phyloP scores from a whole-genome alignment of 768 basidiomycete species.

The Pleurotus giganteus region DNA sequence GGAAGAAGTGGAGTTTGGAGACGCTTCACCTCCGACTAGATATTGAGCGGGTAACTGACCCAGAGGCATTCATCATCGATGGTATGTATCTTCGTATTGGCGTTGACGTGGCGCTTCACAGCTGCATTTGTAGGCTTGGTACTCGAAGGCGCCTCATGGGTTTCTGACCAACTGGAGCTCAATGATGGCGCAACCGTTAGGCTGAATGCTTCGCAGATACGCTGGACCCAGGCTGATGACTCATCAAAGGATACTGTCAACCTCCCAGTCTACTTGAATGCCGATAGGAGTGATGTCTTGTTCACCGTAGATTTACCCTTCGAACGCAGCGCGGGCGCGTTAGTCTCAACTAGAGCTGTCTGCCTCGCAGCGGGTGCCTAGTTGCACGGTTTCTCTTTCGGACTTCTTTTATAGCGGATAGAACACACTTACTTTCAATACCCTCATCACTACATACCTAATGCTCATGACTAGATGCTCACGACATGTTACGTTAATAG shows the following conservation, averaged over 20 bases:
- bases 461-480: not conserved
- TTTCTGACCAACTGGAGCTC: constrained; percentile 62
- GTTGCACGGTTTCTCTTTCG: not conserved
- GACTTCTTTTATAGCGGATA: not conserved
- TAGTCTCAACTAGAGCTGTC: constrained; percentile 86
- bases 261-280: constrained; percentile 91
- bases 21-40: constrained; percentile 79
- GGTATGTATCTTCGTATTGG: constrained; percentile 48
- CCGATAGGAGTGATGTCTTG: constrained; percentile 83
- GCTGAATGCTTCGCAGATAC: constrained; percentile 78
- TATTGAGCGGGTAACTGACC: constrained; percentile 76
- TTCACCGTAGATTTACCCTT: constrained; percentile 88
- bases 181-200: constrained; percentile 84
- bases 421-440: constrained; percentile 1
- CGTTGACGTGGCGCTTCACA: constrained; percentile 10
- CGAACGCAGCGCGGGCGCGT: constrained; percentile 57
- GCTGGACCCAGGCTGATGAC: constrained; percentile 73
- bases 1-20: constrained; percentile 90
- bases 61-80: constrained; percentile 81
- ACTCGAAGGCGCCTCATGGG: constrained; percentile 85
- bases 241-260: constrained; percentile 48
- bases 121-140: constrained; percentile 59
- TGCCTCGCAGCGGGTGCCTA: constrained; percentile 84
- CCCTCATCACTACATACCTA: constrained; percentile 9
- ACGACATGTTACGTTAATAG: not conserved